Evolutionary conservation across 2,329 filamentous ascomycete genomes (phyloP).

Genomic region (Metarhizium guizhouense): DNA sequence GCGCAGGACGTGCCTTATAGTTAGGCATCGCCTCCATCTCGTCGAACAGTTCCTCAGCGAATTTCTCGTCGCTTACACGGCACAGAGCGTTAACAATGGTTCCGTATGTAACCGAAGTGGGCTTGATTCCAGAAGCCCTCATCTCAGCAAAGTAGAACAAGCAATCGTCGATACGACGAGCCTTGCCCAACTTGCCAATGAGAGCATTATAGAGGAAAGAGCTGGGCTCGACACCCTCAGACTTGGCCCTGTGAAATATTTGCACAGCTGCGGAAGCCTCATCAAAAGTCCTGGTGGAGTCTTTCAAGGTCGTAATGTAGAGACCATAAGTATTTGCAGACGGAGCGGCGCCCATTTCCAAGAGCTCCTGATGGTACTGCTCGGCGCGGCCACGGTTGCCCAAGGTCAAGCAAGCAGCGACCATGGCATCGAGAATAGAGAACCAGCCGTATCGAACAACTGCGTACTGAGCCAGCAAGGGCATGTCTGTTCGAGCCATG

Average conservation of each 20-base stretch:
- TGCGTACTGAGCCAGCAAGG: constrained; percentile 72
- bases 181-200: constrained; percentile 97
- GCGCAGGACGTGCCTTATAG: constrained; percentile 94
- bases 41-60: constrained; percentile 94
- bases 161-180: constrained; percentile 94
- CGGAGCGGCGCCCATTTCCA: constrained; percentile 82
- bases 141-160: constrained; percentile 98
- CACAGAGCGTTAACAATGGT: constrained; percentile 97
- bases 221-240: constrained; percentile 89
- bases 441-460: constrained; percentile 93
- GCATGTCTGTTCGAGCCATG: constrained; percentile 85
- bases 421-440: constrained; percentile 92
- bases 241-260: constrained; percentile 90
- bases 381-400: constrained; percentile 74
- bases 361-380: constrained; percentile 83
- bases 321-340: constrained; percentile 97
- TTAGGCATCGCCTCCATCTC: constrained; percentile 99
- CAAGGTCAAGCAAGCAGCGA: constrained; percentile 78
- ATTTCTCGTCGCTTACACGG: constrained; percentile 94
- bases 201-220: constrained; percentile 98
- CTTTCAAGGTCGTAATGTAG: constrained; percentile 98
- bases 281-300: constrained; percentile 94
- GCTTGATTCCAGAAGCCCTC: constrained; percentile 84
- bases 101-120: constrained; percentile 94
- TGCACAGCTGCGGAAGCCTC: constrained; percentile 95